Base-by-base conservation (phyloP, 768 basidiomycete genomes). In the Pisolithus albus region DNA sequence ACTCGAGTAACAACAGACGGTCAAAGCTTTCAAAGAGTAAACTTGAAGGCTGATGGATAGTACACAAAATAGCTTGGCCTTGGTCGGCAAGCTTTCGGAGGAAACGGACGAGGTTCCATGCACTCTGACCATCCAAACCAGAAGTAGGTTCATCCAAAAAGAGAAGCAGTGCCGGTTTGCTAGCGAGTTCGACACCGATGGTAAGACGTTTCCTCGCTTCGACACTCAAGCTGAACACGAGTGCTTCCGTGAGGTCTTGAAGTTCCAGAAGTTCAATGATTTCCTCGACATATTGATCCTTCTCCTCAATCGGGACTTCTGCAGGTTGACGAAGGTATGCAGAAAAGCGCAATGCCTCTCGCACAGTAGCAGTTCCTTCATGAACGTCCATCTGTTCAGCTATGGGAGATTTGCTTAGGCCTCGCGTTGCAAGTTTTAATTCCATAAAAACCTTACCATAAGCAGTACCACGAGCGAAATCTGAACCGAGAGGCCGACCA, bases 171-270 rank as follows among this genome's bases (percentile, higher is more conserved):
- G 54, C 54, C 1, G 62, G 61, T 19, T 92, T 92, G 66, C 87
- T 86, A 16, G 91, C 90, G 7, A 95, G 76, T 64, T 94, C 92
- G 50, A 94, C 92, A 52, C 89, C 92, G 58, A 94, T 94, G 1
- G 92, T 93, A 21, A 92, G 75, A 9, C 91, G 84, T 64, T 94
- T 94, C 54, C 89, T 78, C 7, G 85, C 81, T 58, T 85, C 86
- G 21, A 81, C 76, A 48, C 74, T 76, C 34, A 88, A 73, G 56
- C 77, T 82, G 63, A 80, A 80, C 15, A 93, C 86, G 57, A 93
- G 73, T 0, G 88, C 91, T 57, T 93, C 91, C 1, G 89, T 82
- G 1, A 87, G 71, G 62, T 90, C 84, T 59, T 92, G 88, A 26
- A 94, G 73, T 64, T 92, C 92, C 26, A 92, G 75, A 13, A 93